These are phyloP conservation scores for Cercospora zeae-maydis DNA, from an alignment of 2,329 filamentous ascomycete species.

Conservation along the genomic window DNA sequence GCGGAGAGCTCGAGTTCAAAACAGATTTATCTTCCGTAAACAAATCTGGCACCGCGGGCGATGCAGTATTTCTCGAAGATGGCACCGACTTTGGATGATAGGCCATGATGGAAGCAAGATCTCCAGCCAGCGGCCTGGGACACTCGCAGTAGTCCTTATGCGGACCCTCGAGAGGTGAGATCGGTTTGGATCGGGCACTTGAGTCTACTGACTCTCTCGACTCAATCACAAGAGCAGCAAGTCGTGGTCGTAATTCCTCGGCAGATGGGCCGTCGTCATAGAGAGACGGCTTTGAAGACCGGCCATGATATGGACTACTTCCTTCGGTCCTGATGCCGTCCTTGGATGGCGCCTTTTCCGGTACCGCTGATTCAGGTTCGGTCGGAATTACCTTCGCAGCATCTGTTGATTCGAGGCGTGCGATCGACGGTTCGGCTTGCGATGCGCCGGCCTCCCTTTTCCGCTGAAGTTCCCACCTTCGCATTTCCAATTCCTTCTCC, in stretches of 20 bases:
- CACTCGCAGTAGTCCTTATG: conserved; percentile 1
- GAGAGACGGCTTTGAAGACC: neutral
- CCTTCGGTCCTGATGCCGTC: neutral
- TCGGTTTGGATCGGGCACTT: neutral
- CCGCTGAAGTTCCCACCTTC: neutral
- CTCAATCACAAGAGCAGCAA: neutral
- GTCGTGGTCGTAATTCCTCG: neutral
- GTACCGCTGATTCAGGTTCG: neutral
- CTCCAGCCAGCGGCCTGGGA: neutral
- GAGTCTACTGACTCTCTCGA: neutral
- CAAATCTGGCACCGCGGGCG: neutral
- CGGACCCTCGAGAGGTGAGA: neutral
- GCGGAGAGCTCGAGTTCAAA: neutral
- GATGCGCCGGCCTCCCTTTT: neutral
- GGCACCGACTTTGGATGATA: neutral
- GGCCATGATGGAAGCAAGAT: neutral
- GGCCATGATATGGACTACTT: neutral
- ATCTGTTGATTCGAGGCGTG: neutral
- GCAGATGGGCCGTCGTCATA: neutral
- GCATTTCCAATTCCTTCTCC: neutral
- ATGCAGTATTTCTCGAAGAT: neutral
- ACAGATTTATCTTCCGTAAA: neutral
- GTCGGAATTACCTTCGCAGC: neutral
- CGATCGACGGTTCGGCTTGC: too few species aligned
- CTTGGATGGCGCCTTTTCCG: neutral